Percentiles rank a stretch among this genome's conserved stretches.
Conservation (phyloP, 257 asterid genomes). For the Fraxinus anomala region DNA sequence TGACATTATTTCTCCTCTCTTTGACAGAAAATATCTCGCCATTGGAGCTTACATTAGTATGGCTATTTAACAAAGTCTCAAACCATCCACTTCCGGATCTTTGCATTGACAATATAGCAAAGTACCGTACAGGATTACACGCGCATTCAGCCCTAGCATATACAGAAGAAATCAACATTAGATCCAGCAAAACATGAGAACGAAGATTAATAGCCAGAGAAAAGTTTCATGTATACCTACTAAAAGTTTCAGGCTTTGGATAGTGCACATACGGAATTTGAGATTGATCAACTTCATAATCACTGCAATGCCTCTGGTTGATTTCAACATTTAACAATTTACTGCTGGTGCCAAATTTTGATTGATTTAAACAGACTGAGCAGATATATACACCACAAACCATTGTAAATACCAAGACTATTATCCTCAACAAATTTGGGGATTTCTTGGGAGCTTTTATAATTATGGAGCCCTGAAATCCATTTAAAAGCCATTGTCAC, state of each 20-base stretch:
- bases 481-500: neutral
- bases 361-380: constrained; percentile 71
- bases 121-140: constrained; percentile 78
- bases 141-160: constrained; percentile 74
- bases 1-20: constrained; percentile 62
- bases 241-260: constrained; percentile 77
- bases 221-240: constrained; percentile 44
- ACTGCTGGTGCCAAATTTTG: constrained; percentile 35
- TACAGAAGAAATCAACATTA: neutral
- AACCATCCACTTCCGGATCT: constrained; percentile 99
- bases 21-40: constrained; percentile 84
- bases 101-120: constrained; percentile 85
- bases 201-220: neutral
- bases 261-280: constrained; percentile 68
- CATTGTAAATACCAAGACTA: constrained; percentile 68
- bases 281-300: constrained; percentile 42
- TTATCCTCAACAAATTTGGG: constrained; percentile 62
- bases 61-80: constrained; percentile 88
- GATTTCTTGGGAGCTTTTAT: constrained; percentile 78
- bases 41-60: constrained; percentile 79
- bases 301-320: constrained; percentile 42
- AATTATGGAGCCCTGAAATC: constrained; percentile 55
- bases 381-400: constrained; percentile 69
- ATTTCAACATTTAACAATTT: constrained; percentile 41
- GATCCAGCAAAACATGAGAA: neutral